A percentile compares a stretch with the other conserved stretches of the same genome.
Evolutionary conservation across 768 basidiomycete genomes (phyloP).

Genomic region (Kwoniella heveanensis): DNA sequence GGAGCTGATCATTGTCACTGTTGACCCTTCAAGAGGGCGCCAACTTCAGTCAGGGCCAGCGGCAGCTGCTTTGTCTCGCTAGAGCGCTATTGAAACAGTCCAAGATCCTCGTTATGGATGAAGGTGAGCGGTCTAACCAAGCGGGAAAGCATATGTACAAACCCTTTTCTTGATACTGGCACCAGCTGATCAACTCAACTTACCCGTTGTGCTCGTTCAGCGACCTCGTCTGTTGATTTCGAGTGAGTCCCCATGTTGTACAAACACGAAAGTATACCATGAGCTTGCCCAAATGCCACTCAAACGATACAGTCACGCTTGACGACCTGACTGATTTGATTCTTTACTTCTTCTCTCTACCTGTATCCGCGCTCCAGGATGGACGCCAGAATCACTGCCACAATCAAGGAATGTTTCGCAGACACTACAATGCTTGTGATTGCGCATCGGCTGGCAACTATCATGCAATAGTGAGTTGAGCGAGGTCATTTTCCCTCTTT

Average conservation of each 20-base stretch:
- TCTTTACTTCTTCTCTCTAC: too few relatives aligned
- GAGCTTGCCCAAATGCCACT: too few relatives aligned
- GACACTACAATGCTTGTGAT: slow-evolving; percentile 53
- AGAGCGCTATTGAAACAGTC: slow-evolving; percentile 50
- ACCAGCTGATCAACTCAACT: too few relatives aligned
- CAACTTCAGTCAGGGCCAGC: slow-evolving; percentile 53
- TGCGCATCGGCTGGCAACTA: slow-evolving; percentile 54
- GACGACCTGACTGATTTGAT: too few relatives aligned
- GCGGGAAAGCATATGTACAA: too few relatives aligned
- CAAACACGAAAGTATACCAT: too few relatives aligned
- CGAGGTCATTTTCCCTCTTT: background rate
- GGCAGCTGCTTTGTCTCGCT: slow-evolving; percentile 54
- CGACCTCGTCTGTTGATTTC: slow-evolving; percentile 54
- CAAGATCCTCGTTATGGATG: slow-evolving; percentile 55
- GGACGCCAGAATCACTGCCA: slow-evolving; percentile 53
- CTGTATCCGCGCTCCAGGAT: slow-evolving; percentile 47
- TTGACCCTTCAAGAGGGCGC: slow-evolving; percentile 26
- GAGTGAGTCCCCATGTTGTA: slow-evolving; percentile 51
- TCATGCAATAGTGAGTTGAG: slow-evolving; percentile 49
- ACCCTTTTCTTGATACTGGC: too few relatives aligned
- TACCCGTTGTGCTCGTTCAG: too few relatives aligned
- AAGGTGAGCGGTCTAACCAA: slow-evolving; percentile 48
- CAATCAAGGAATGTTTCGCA: slow-evolving; percentile 50
- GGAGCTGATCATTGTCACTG: too few relatives aligned
- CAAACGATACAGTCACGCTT: too few relatives aligned